phyloP scores from a whole-genome alignment of 768 basidiomycete genomes.

The Tricholomella constricta region DNA sequence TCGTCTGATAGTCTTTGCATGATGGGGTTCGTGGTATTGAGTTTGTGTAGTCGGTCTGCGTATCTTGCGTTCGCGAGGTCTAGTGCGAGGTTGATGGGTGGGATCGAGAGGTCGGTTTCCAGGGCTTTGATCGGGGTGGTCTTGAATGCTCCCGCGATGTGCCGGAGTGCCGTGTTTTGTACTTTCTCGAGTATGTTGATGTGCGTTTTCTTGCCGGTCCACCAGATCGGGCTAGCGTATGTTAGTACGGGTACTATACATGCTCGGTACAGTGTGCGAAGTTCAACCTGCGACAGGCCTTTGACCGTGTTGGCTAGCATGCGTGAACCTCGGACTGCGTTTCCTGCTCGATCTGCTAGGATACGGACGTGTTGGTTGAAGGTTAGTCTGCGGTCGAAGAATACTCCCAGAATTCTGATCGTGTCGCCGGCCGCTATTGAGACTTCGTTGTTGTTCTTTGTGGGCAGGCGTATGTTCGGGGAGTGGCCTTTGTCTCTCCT shows the following conservation, averaged over 20 bases:
- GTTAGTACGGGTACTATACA: slow-evolving; percentile 34
- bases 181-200: slow-evolving; percentile 23
- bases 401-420: slow-evolving; percentile 35
- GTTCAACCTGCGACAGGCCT: slow-evolving; percentile 31
- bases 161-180: slow-evolving; percentile 28
- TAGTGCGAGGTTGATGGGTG: slow-evolving; percentile 26
- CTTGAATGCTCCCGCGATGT: slow-evolving; percentile 34
- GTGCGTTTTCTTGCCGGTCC: slow-evolving; percentile 23
- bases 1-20: background rate
- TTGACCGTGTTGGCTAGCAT: slow-evolving; percentile 38
- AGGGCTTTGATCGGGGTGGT: slow-evolving; percentile 33
- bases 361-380: slow-evolving; percentile 34
- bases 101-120: slow-evolving; percentile 34
- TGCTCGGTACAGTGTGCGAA: slow-evolving; percentile 27
- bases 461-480: background rate
- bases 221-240: slow-evolving; percentile 36
- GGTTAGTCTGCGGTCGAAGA: slow-evolving; percentile 31
- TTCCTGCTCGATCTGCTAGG: slow-evolving; percentile 23
- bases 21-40: slow-evolving; percentile 1
- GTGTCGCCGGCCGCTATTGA: background rate
- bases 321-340: slow-evolving; percentile 22
- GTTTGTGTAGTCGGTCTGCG: slow-evolving; percentile 28
- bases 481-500: background rate
- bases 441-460: background rate
- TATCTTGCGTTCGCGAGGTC: slow-evolving; percentile 7